Base-by-base conservation (phyloP, 345 rosid genomes). In the Hypericum perforatum region DNA sequence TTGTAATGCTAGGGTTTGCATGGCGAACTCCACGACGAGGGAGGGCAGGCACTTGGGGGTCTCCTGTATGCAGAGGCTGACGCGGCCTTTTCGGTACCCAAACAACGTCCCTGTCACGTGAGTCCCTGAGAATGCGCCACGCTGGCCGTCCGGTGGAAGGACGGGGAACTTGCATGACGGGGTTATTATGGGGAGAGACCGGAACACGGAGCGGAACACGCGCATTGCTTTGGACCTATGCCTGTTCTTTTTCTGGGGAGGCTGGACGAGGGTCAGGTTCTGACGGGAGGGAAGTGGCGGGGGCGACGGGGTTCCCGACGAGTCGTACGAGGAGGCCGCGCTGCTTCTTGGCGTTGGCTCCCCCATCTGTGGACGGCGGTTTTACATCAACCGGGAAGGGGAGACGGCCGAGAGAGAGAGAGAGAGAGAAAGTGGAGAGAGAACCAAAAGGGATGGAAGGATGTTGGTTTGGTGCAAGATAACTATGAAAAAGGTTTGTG, bases 61-160 rank as follows among this genome's bases (percentile, higher is more conserved):
- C 54, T 89, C 97, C 59, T 89, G 95, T 16, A 89, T 54, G 0
- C 89, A 81, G 6, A 89, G 70, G 52, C 87, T 82, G 9, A 89
- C 85, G 44, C 76, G 75, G 0, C 87, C 92, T 58, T 78, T 82
- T 8, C 95, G 85, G 55, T 72, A 79, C 10, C 95, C 92, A 37
- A 81, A 89, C 5, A 89, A 56, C 0, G 95, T 89, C 15, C 92
- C 92, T 0, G 84, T 79, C 5, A 83, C 70, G 29, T 62, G 54
- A 4, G 62, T 53, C n/a, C 78, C 68, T 2, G 76, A 56, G 8
- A 16, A 16, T 8, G 29, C 5, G 22, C 48, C 6, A 39, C 80
- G 67, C 53, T 67, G 71, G 32, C 47, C 16, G 38, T 84, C 94
- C 0, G 74, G 75, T 12, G 76, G 74, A 16, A 76, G 67, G 41